These are phyloP conservation scores for Cyberlindnera mycetangii DNA, from an alignment of 805 yeast genomes.

Conservation along the genomic window DNA sequence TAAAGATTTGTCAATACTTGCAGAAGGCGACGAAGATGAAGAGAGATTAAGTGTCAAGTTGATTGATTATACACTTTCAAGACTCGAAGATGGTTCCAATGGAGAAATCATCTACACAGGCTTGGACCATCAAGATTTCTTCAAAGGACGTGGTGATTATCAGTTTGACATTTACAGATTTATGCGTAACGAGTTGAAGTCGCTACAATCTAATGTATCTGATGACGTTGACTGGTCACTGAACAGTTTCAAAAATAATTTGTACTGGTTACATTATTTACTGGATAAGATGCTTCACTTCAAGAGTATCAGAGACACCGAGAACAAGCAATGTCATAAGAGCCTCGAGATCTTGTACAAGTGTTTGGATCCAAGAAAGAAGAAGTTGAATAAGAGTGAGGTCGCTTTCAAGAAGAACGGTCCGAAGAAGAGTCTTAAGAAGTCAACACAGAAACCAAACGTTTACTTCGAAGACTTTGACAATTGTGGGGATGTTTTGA, in stretches of 20 bases:
- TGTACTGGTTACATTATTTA: slow-evolving; percentile 65
- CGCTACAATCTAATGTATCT: slow-evolving; percentile 10
- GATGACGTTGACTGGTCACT: slow-evolving; percentile 45
- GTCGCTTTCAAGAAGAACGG: slow-evolving; percentile 16
- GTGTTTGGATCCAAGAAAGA: slow-evolving; percentile 35
- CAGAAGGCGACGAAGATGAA: slow-evolving; percentile 16
- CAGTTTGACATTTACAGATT: slow-evolving; percentile 58
- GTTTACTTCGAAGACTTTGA: slow-evolving; percentile 28
- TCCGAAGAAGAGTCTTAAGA: slow-evolving; percentile 3
- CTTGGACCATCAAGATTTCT: slow-evolving; percentile 63
- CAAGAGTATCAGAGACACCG: slow-evolving; percentile 32
- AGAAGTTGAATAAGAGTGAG: slow-evolving; percentile 22
- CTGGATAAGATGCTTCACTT: slow-evolving; percentile 44
- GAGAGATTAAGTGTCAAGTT: slow-evolving; percentile 39
- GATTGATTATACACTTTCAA: slow-evolving; percentile 56
- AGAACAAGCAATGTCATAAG: slow-evolving; percentile 27
- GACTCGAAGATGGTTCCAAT: slow-evolving; percentile 37
- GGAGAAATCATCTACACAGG: slow-evolving; percentile 43
- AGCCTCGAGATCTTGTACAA: slow-evolving; percentile 30
- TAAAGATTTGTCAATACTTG: slow-evolving; percentile 22
- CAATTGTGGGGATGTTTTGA: slow-evolving; percentile 24
- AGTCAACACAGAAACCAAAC: slow-evolving; percentile 16
- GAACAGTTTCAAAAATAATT: slow-evolving; percentile 47
- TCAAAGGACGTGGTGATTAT: slow-evolving; percentile 57
- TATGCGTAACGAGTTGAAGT: slow-evolving; percentile 41